Conservation (phyloP, 257 asterid species). For the Nicotiana undulata region DNA sequence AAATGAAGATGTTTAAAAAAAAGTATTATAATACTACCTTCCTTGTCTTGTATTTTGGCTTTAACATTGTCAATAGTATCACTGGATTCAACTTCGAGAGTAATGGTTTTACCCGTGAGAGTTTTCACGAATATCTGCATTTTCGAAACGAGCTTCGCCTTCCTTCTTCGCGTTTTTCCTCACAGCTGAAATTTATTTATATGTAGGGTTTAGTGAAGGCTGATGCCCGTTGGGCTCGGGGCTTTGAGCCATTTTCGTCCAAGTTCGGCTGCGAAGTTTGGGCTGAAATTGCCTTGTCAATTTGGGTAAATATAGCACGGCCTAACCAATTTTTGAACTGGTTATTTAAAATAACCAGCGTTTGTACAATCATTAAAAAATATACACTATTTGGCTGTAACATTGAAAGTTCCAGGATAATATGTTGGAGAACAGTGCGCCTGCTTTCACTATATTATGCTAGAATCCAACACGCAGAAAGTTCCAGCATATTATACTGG, state of each 20-base stretch:
- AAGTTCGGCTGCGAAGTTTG: background rate
- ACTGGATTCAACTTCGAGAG: constrained; percentile 8
- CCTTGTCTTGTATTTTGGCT: constrained; percentile 8
- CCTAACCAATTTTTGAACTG: too few species aligned
- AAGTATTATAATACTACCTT: background rate
- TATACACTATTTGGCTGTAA: too few species aligned
- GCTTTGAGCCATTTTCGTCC: background rate
- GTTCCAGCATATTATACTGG: too few species aligned
- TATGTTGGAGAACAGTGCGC: too few species aligned
- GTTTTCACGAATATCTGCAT: constrained; percentile 18
- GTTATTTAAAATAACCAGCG: too few species aligned
- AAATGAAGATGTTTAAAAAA: background rate
- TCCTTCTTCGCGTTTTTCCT: background rate
- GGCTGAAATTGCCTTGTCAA: too few species aligned
- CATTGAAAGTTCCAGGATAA: too few species aligned
- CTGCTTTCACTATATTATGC: too few species aligned
- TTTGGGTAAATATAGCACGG: too few species aligned
- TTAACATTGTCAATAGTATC: constrained; percentile 14
- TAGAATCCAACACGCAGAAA: too few species aligned
- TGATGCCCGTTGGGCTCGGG: background rate
- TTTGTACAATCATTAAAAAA: too few species aligned
- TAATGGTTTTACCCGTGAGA: constrained; percentile 10
- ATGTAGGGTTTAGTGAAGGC: background rate
- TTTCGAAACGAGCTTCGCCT: background rate
- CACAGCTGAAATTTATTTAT: background rate